phyloP scores from a whole-genome alignment of 495 filamentous ascomycete genomes.

The Darksidea phi region DNA sequence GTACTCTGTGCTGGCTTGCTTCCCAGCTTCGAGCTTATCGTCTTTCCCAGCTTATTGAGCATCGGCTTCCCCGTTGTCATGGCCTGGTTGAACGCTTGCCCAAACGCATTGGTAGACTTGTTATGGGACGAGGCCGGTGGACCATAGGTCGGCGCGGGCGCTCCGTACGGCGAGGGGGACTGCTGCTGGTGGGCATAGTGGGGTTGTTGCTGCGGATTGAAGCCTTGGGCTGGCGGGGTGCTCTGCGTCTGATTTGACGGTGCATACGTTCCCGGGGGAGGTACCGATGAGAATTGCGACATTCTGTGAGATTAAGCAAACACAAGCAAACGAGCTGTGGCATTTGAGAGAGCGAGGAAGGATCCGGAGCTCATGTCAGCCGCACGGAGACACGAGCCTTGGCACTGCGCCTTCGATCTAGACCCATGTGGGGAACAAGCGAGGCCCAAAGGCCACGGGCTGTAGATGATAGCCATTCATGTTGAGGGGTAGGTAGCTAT shows the following conservation, averaged over 20 bases:
- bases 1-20: constrained; percentile 19
- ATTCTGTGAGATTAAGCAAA: constrained; percentile 8
- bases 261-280: constrained; percentile 23
- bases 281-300: constrained; percentile 29
- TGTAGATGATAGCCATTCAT: no score
- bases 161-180: constrained; percentile 9
- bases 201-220: constrained; percentile 16
- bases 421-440: no score
- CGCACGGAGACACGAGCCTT: no score
- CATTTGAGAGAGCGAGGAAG: not conserved
- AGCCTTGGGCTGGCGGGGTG: not conserved
- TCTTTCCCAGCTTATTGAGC: constrained; percentile 33
- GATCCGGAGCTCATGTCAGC: not conserved
- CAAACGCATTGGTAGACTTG: not conserved
- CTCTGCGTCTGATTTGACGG: constrained; percentile 8
- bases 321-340: not conserved
- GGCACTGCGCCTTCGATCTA: no score
- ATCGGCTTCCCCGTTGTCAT: constrained; percentile 35
- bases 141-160: not conserved
- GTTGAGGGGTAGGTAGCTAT: no score
- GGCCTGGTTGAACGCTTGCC: constrained; percentile 31
- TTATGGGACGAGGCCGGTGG: constrained; percentile 5
- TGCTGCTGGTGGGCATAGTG: constrained; percentile 13
- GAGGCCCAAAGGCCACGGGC: no score
- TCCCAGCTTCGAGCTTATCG: constrained; percentile 28